Evolutionary conservation across 202 grass and related monocot species (phyloP).

Genomic region (Cymbopogon flexuosus): DNA sequence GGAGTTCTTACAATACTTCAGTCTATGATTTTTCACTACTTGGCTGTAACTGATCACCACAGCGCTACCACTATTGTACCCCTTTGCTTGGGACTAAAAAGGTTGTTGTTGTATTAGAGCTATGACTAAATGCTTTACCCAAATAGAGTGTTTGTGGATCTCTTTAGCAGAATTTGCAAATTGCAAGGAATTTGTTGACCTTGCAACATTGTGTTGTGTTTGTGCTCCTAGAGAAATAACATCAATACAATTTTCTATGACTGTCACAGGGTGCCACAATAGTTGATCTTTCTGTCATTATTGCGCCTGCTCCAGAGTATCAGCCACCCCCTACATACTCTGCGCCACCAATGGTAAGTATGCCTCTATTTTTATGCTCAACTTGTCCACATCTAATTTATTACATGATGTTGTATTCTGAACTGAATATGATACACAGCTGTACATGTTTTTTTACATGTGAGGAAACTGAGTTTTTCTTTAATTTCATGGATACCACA

Average conservation of each 20-base stretch:
- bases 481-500: neutral
- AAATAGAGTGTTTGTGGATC: neutral
- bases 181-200: neutral
- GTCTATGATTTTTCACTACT: too few species aligned
- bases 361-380: neutral
- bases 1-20: neutral
- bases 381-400: neutral
- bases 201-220: neutral
- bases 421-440: neutral
- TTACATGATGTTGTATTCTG: neutral
- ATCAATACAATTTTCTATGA: neutral
- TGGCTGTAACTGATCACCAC: neutral
- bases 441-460: neutral
- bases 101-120: neutral
- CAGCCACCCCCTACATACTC: conserved; percentile 45
- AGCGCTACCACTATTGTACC: neutral
- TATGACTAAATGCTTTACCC: neutral
- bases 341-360: conserved; percentile 42
- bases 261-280: conserved; percentile 78
- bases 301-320: conserved; percentile 77
- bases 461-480: neutral
- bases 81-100: neutral
- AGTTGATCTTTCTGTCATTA: conserved; percentile 92
- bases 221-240: neutral
- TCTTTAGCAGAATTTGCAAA: neutral